Conservation (phyloP, 257 asterid species). For the Leptodermis oblonga region DNA sequence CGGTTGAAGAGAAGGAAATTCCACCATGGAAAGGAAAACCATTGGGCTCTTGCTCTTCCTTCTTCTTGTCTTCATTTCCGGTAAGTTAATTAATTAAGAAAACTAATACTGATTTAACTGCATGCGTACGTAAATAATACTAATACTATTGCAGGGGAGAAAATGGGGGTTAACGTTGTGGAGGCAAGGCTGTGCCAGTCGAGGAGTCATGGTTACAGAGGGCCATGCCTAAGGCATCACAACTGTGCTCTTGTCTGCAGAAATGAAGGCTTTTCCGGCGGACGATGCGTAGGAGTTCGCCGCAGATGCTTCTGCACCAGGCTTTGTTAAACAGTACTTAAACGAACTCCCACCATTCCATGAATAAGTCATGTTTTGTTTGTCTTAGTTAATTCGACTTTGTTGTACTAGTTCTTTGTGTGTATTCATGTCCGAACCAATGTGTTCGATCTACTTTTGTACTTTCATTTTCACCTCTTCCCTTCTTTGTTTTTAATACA, state of each 20-base stretch:
- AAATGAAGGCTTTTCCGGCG: conserved; percentile 48
- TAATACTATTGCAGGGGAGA: conserved; percentile 18
- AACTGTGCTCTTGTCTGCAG: conserved; percentile 52
- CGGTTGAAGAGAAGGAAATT: too few species aligned
- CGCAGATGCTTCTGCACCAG: conserved; percentile 50
- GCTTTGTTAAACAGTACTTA: conserved; percentile 28
- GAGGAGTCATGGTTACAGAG: conserved; percentile 37
- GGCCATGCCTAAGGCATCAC: conserved; percentile 28
- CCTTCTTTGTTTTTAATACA: too few species aligned
- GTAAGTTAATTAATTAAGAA: conserved; percentile 9
- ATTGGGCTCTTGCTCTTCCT: conserved; percentile 17
- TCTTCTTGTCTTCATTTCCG: conserved; percentile 1
- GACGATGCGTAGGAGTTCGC: conserved; percentile 34
- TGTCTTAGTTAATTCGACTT: too few species aligned
- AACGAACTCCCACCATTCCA: too few species aligned
- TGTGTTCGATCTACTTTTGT: too few species aligned
- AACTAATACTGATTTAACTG: too few species aligned
- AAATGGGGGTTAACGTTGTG: conserved; percentile 21
- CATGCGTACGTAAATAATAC: neutral
- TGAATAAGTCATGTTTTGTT: too few species aligned
- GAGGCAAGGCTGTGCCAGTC: conserved; percentile 50
- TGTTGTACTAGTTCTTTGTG: too few species aligned
- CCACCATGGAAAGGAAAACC: conserved; percentile 9
- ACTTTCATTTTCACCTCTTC: too few species aligned
- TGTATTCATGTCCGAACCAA: too few species aligned